A percentile compares a stretch with the other conserved stretches of the same genome.
Evolutionary conservation across 768 basidiomycete species (phyloP).

Genomic region (Pleurotus cornucopiae): DNA sequence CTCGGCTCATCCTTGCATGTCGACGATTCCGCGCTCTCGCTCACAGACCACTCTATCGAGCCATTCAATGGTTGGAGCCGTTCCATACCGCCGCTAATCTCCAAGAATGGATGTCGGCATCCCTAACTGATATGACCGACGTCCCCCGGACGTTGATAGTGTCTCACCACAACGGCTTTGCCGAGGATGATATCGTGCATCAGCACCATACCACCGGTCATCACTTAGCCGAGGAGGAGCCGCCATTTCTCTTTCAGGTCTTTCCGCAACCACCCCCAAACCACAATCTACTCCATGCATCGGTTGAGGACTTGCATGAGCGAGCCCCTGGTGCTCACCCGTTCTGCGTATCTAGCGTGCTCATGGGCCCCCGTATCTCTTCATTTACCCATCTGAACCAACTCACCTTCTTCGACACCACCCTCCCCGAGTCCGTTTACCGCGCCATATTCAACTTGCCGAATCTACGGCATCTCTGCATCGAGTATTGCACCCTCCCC

Average conservation of each 20-base stretch:
- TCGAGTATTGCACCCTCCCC: constrained; percentile 37
- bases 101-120: not conserved
- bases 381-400: constrained; percentile 31
- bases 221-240: not conserved
- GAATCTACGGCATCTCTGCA: constrained; percentile 29
- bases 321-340: not conserved
- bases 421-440: constrained; percentile 32
- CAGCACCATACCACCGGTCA: not conserved
- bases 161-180: constrained; percentile 1
- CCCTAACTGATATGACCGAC: not conserved
- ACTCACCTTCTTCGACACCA: constrained; percentile 31
- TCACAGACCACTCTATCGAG: not conserved
- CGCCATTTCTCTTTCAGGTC: not conserved
- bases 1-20: not conserved
- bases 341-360: not conserved
- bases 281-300: not conserved
- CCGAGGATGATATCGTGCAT: constrained; percentile 3
- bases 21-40: not conserved
- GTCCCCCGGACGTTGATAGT: not conserved
- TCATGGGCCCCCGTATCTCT: constrained; percentile 9
- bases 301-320: not conserved
- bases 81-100: not conserved
- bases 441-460: constrained; percentile 31
- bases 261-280: constrained; percentile 1
- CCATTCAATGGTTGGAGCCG: constrained; percentile 2